Evolutionary conservation across 495 filamentous ascomycete genomes (phyloP), one percentile per base, ranked within the genome.

Genomic region (Aspergillus incahuasiensis): DNA sequence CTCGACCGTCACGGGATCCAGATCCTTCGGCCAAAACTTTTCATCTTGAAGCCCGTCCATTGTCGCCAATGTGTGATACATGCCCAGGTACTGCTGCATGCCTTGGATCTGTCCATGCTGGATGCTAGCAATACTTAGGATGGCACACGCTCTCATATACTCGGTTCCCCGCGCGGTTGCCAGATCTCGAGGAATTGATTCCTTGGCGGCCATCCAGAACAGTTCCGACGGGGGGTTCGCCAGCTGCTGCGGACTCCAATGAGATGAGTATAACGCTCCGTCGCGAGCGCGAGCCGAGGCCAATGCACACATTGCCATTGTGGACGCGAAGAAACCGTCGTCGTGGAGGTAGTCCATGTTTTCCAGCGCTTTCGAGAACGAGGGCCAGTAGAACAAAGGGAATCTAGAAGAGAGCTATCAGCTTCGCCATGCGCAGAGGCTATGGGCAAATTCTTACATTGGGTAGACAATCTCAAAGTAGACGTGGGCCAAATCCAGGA

Each of bases 1-100:
- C 24, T 49, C 47, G 15, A 49, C 18, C 4, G 32, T 30, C 20
- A 49, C 19, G 6, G 47, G 47, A 39, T 49, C 47, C 8, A 49
- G 11, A 20, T 39, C 19, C 11, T 49, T 49, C 6, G 47, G 47
- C 47, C 47, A 49, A 7, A 39, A 38, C 32, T 49, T 39, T 19
- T 49, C 47, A n/a, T 49, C 47, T 3, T 49, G 47, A 4, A 49
- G 47, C 5, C 47, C 47, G 12, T 49, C 47, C 47, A 49, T 49
- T 20, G n/a, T 30, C 0, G 47, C 47, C 6, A 49, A 3, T 0
- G 47, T 39, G 13, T 49, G 47, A 38, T 49, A 49, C 15, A 38
- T 38, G 1, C 47, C 47, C 3, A 49, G 47, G 32, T 49, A 49
- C 24, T 49, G 30, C 30, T 49, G 47, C 47, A 49, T 49, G 32